A percentile compares a stretch with the other conserved stretches of the same genome.
These are phyloP conservation scores for Spinellus fusiger DNA, from an alignment of 192 early-diverging fungal species.

Conservation along the genomic window DNA sequence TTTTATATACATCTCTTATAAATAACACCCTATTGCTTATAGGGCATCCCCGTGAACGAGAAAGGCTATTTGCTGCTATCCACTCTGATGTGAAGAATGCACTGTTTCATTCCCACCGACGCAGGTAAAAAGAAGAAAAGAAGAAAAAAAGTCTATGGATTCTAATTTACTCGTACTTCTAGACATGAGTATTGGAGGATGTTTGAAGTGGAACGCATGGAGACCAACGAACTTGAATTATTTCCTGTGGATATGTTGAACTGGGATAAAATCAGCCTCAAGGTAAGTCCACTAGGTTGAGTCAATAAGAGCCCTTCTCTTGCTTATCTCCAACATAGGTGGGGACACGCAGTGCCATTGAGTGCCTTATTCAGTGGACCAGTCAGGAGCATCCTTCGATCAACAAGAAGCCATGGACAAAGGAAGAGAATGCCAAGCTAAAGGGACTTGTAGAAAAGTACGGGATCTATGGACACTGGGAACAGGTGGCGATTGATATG, in stretches of 20 bases:
- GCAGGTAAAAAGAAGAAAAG: no score
- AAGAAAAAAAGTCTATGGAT: no score
- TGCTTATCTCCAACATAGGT: conserved; percentile 49
- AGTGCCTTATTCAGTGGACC: conserved; percentile 78
- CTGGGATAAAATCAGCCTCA: conserved; percentile 14
- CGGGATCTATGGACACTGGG: conserved; percentile 54
- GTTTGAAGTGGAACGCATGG: conserved; percentile 16
- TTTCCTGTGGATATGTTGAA: conserved; percentile 7
- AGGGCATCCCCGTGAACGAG: no score
- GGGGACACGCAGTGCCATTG: conserved; percentile 50
- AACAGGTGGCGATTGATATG: conserved; percentile 54
- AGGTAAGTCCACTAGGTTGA: not conserved
- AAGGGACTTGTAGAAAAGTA: conserved; percentile 38
- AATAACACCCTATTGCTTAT: no score
- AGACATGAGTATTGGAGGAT: conserved; percentile 1
- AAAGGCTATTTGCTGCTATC: no score
- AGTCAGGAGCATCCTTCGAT: conserved; percentile 72
- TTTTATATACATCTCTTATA: no score
- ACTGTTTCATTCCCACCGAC: no score
- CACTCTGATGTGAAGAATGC: no score
- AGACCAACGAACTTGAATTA: conserved; percentile 1
- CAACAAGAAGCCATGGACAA: conserved; percentile 64
- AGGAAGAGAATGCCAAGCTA: conserved; percentile 47
- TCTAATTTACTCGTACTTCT: not conserved
- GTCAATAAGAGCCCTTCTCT: not conserved